These are phyloP conservation scores for Cladobotryum protrusum DNA, from an alignment of 2,329 filamentous ascomycete genomes.

Conservation along the genomic window DNA sequence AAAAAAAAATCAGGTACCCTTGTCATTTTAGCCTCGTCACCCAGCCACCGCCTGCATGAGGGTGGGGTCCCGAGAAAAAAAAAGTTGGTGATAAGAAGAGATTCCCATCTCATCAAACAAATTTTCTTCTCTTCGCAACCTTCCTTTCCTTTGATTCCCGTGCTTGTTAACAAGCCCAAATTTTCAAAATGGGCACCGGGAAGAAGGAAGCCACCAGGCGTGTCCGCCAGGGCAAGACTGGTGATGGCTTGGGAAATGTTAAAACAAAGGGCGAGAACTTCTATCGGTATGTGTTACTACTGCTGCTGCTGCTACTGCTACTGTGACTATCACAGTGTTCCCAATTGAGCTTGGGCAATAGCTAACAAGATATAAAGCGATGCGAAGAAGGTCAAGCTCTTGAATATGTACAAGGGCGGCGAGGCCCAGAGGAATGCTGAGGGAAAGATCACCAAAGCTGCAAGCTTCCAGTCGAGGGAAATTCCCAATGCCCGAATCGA, in stretches of 20 bases:
- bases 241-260: constrained; percentile 87
- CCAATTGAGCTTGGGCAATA: background rate
- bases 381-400: constrained; percentile 81
- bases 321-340: too few species aligned
- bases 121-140: constrained; percentile 9
- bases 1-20: background rate
- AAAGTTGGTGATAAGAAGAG: constrained; percentile 12
- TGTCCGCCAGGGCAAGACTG: constrained; percentile 75
- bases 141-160: background rate
- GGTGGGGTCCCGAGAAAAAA: constrained; percentile 12
- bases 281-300: constrained; percentile 68
- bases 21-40: background rate
- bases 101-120: constrained; percentile 18
- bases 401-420: constrained; percentile 89
- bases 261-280: constrained; percentile 97
- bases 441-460: constrained; percentile 80
- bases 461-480: constrained; percentile 76
- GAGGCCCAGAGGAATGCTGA: constrained; percentile 73
- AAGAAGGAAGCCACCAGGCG: constrained; percentile 88
- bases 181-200: constrained; percentile 66
- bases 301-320: background rate
- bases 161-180: constrained; percentile 14
- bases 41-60: constrained; percentile 10
- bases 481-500: constrained; percentile 80
- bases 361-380: constrained; percentile 27